Percentiles rank a stretch among this genome's conserved stretches.
These are phyloP conservation scores for Chiua virens DNA, from an alignment of 768 basidiomycete genomes.

Conservation along the genomic window DNA sequence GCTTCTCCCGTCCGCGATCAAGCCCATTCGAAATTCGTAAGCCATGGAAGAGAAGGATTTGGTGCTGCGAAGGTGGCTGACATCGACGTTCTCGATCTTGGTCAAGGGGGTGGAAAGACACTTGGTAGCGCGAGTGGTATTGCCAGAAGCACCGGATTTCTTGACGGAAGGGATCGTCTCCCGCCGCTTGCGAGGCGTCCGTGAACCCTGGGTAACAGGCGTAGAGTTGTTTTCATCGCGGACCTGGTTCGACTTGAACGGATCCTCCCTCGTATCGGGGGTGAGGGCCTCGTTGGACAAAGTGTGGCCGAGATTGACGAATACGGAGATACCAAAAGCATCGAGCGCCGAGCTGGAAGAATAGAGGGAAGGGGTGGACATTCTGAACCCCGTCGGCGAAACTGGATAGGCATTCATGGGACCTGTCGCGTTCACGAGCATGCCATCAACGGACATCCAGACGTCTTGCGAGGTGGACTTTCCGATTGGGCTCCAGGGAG, in stretches of 20 bases:
- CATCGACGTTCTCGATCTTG: slow-evolving; percentile 12
- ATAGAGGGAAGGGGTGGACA: slow-evolving; percentile 6
- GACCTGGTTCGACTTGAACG: neutral
- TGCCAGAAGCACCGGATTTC: neutral
- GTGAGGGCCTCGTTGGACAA: neutral
- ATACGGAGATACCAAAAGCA: slow-evolving; percentile 18
- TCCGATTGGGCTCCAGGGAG: slow-evolving; percentile 31
- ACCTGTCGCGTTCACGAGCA: slow-evolving; percentile 16
- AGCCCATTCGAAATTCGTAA: slow-evolving; percentile 24
- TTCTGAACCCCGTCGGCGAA: slow-evolving; percentile 1
- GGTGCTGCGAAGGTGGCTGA: slow-evolving; percentile 13
- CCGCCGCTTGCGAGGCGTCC: slow-evolving; percentile 13
- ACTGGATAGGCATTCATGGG: neutral
- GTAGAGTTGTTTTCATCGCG: slow-evolving; percentile 1
- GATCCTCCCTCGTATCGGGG: neutral
- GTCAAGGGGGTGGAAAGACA: slow-evolving; percentile 17
- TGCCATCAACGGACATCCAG: slow-evolving; percentile 26
- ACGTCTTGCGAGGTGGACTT: slow-evolving; percentile 6
- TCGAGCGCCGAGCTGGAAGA: slow-evolving; percentile 17
- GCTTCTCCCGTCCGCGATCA: slow-evolving; percentile 26
- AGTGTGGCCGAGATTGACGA: slow-evolving; percentile 8
- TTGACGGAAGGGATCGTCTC: slow-evolving; percentile 12
- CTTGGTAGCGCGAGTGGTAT: slow-evolving; percentile 7
- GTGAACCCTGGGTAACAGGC: neutral
- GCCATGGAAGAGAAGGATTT: slow-evolving; percentile 29